phyloP scores from a whole-genome alignment of 2,329 filamentous ascomycete species.

The Tolypocladium capitatum region DNA sequence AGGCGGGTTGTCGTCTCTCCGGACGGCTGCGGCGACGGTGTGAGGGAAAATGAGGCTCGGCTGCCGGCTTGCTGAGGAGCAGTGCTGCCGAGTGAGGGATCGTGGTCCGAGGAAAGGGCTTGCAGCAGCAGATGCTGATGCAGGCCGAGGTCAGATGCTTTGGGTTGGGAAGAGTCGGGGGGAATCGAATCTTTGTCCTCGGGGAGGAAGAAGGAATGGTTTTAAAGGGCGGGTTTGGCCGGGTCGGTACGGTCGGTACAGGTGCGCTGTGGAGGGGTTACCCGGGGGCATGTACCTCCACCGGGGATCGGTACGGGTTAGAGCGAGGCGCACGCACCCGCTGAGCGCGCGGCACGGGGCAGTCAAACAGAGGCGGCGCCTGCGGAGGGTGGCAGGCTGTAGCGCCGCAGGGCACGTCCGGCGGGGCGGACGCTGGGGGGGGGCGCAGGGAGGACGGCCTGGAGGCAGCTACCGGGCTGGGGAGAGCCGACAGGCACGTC shows the following conservation, averaged over 20 bases:
- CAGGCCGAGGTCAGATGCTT: conserved; percentile 3
- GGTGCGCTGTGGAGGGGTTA: not conserved
- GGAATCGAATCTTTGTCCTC: conserved; percentile 6
- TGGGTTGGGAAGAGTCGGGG: conserved; percentile 7
- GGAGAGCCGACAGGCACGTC: not conserved
- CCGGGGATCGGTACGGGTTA: not conserved
- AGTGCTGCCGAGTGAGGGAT: not conserved
- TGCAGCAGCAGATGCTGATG: not conserved
- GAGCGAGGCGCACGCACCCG: not conserved
- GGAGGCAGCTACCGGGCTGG: not conserved
- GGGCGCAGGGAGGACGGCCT: not conserved
- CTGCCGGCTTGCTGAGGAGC: not conserved
- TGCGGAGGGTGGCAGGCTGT: not conserved
- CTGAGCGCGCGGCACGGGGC: not conserved
- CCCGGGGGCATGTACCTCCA: conserved; percentile 6
- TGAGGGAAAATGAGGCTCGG: not conserved
- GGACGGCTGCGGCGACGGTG: not conserved
- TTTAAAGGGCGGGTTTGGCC: conserved; percentile 21
- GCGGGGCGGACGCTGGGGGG: not conserved
- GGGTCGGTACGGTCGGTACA: conserved; percentile 15
- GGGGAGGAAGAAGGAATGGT: conserved; percentile 10
- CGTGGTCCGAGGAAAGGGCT: not conserved
- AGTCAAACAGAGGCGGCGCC: not conserved
- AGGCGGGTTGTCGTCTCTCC: not conserved
- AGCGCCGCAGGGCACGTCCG: conserved; percentile 1